A percentile compares a stretch with the other conserved stretches of the same genome.
phyloP scores from a whole-genome alignment of 768 basidiomycete genomes.

The Suillus alpinus region DNA sequence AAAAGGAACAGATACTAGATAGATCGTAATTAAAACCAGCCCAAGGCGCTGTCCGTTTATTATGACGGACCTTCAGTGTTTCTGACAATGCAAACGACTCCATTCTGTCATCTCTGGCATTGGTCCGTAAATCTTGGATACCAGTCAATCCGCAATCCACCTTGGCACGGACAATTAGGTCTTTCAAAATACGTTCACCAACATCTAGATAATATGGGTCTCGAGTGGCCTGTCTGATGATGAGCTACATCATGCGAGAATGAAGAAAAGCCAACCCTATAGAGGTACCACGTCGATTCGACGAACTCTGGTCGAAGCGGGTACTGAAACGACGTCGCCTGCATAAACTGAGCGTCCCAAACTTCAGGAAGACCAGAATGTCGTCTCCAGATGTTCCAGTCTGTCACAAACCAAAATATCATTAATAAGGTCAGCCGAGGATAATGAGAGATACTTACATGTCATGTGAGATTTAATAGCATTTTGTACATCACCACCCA shows the following conservation, averaged over 20 bases:
- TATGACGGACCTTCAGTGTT: slow-evolving; percentile 69
- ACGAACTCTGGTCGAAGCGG: slow-evolving; percentile 89
- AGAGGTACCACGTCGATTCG: slow-evolving; percentile 96
- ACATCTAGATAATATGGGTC: slow-evolving; percentile 93
- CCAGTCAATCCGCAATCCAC: slow-evolving; percentile 86
- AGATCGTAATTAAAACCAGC: slow-evolving; percentile 6
- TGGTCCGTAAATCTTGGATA: slow-evolving; percentile 74
- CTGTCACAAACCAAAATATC: slow-evolving; percentile 35
- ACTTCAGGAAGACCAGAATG: slow-evolving; percentile 90
- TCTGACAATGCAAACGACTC: slow-evolving; percentile 95
- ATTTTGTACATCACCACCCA: slow-evolving; percentile 81
- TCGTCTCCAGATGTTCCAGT: slow-evolving; percentile 91
- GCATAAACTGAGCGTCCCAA: slow-evolving; percentile 75
- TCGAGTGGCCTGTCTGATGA: slow-evolving; percentile 68
- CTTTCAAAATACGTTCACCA: slow-evolving; percentile 78
- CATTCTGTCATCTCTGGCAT: slow-evolving; percentile 89
- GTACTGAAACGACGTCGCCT: slow-evolving; percentile 74
- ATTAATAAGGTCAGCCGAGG: background rate
- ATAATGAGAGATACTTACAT: slow-evolving; percentile 47
- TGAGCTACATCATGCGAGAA: slow-evolving; percentile 6
- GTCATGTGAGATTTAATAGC: slow-evolving; percentile 91
- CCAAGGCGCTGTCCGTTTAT: background rate
- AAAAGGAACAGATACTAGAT: slow-evolving; percentile 86
- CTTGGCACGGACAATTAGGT: slow-evolving; percentile 70
- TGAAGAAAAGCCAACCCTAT: slow-evolving; percentile 52